These are phyloP conservation scores for Ricinus communis DNA, from an alignment of 345 rosid genomes.

Conservation along the genomic window DNA sequence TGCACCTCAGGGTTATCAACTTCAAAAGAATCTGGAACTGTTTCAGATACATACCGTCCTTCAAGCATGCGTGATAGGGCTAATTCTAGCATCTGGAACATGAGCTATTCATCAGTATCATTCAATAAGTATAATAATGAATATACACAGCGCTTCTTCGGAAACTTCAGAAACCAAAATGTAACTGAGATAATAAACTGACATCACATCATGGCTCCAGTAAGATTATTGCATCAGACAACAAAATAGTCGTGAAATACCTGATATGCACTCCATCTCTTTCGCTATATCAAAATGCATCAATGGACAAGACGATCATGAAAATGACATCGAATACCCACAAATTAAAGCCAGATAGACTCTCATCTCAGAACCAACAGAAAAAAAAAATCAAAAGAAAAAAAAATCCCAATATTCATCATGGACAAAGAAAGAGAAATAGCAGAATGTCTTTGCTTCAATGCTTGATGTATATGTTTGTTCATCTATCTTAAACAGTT, in stretches of 20 bases:
- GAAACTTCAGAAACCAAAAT: background rate
- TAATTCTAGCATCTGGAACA: slow-evolving; percentile 70
- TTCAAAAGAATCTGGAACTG: slow-evolving; percentile 33
- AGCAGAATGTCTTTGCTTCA: too few relatives aligned
- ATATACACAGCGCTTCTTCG: background rate
- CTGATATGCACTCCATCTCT: background rate
- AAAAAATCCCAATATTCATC: too few relatives aligned
- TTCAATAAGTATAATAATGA: too few relatives aligned
- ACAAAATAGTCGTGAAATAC: background rate
- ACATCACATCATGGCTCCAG: background rate
- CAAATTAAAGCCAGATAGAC: too few relatives aligned
- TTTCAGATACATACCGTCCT: slow-evolving; percentile 49
- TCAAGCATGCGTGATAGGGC: slow-evolving; percentile 68
- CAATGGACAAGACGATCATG: background rate
- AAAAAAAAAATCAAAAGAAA: too few relatives aligned
- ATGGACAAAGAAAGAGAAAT: too few relatives aligned
- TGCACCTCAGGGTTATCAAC: slow-evolving; percentile 46
- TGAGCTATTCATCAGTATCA: slow-evolving; percentile 10
- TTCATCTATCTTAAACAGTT: too few relatives aligned
- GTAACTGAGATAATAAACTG: too few relatives aligned
- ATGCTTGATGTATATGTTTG: too few relatives aligned
- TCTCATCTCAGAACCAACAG: too few relatives aligned
- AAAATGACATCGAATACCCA: too few relatives aligned
- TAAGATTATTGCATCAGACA: background rate
- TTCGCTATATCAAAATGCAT: background rate